phyloP scores from a whole-genome alignment of 495 filamentous ascomycete species.

The Podospora bellae-mahoneyi region DNA sequence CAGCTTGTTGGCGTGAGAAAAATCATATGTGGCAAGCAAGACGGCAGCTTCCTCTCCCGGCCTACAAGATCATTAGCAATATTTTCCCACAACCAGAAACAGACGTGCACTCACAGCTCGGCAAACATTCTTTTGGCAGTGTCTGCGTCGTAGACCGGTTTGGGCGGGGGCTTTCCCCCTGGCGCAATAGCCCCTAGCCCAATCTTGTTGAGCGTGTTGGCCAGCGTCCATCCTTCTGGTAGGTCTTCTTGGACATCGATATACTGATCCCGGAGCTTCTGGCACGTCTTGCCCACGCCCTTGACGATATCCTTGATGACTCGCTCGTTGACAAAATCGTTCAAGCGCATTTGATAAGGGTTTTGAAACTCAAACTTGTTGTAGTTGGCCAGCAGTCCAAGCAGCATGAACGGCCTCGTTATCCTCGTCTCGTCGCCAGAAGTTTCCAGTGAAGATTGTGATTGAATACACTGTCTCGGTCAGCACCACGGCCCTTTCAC shows the following conservation, averaged over 20 bases:
- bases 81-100: not conserved
- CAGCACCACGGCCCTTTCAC: not conserved
- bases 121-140: slow-evolving; percentile 76
- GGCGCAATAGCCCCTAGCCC: slow-evolving; percentile 75
- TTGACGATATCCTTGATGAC: slow-evolving; percentile 78
- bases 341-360: slow-evolving; percentile 89
- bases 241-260: slow-evolving; percentile 88
- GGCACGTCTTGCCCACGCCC: slow-evolving; percentile 68
- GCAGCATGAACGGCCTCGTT: slow-evolving; percentile 72
- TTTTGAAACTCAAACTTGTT: slow-evolving; percentile 99
- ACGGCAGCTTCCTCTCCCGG: slow-evolving; percentile 75
- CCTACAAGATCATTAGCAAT: slow-evolving; percentile 45
- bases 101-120: slow-evolving; percentile 41
- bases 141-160: slow-evolving; percentile 58
- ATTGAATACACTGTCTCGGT: slow-evolving; percentile 59
- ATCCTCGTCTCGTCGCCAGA: slow-evolving; percentile 42
- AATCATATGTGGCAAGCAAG: slow-evolving; percentile 85
- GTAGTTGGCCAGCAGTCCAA: slow-evolving; percentile 94
- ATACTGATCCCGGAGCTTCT: slow-evolving; percentile 65
- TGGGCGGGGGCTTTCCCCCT: slow-evolving; percentile 59
- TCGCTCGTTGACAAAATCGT: slow-evolving; percentile 93
- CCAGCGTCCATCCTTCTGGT: slow-evolving; percentile 84
- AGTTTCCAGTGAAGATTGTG: slow-evolving; percentile 66
- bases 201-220: slow-evolving; percentile 76
- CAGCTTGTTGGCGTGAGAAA: slow-evolving; percentile 89